A percentile compares a stretch with the other conserved stretches of the same genome.
phyloP scores from a whole-genome alignment of 2,329 filamentous ascomycete genomes.

The Cryphonectria japonica region DNA sequence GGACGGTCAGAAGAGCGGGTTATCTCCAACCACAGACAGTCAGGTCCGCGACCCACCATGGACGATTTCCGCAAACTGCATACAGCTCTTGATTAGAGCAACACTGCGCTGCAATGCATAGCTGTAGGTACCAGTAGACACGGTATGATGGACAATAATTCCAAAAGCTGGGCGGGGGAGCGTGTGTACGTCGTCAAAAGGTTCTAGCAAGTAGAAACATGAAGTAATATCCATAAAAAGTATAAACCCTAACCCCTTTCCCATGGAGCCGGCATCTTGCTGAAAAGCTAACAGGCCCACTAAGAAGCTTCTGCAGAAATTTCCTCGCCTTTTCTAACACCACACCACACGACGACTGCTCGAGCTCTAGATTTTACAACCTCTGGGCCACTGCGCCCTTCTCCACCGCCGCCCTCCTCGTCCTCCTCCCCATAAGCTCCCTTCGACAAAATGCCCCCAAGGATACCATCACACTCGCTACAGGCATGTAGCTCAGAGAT shows the following conservation, averaged over 20 bases:
- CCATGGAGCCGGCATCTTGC: background rate
- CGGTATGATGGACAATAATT: too few species aligned
- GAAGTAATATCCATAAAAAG: too few species aligned
- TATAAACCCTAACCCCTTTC: background rate
- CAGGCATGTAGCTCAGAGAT: constrained; percentile 25
- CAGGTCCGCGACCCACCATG: too few species aligned
- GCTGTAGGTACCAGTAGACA: too few species aligned
- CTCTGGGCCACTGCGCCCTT: constrained; percentile 19
- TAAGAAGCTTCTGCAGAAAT: constrained; percentile 3
- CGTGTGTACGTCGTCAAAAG: too few species aligned
- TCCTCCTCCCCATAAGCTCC: background rate
- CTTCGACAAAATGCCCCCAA: constrained; percentile 25
- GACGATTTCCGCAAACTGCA: too few species aligned
- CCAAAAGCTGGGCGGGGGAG: too few species aligned
- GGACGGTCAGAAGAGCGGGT: too few species aligned
- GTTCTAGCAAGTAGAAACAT: too few species aligned
- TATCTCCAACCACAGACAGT: too few species aligned
- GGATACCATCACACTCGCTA: constrained; percentile 27
- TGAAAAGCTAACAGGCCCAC: background rate
- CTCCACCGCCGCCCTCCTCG: background rate
- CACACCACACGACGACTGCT: background rate
- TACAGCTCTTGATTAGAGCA: too few species aligned
- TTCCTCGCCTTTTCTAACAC: constrained; percentile 1
- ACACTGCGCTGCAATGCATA: too few species aligned
- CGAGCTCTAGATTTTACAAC: constrained; percentile 9